Evolutionary conservation across 768 basidiomycete genomes (phyloP), one percentile per base, ranked within the genome.

Genomic region (Termitomyces heimii): DNA sequence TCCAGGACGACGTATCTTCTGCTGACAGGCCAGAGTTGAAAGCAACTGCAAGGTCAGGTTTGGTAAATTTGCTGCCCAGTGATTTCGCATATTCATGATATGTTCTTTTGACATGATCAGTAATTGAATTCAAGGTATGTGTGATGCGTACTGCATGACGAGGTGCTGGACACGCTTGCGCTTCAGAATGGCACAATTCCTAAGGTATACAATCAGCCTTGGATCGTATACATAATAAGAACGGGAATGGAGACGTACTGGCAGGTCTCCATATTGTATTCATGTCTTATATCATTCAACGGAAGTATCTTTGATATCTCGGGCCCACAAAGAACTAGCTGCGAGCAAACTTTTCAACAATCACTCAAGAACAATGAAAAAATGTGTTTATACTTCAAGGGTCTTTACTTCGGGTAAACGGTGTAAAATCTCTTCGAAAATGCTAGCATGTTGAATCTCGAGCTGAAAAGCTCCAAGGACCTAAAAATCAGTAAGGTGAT

Each of bases 391-490:
- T 55, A 71, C 73, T 60, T 67, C 66, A 28, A 74, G 57, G 0
- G 48, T 62, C 29, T 71, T 67, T 10, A 73, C 65, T 32, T 57
- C 54, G 4, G 72, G 73, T 18, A 71, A 58, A 31, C 72, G 66
- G 54, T 74, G 72, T 8, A 74, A 49, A n/a, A 73, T 68, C 50
- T 73, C 72, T 54, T 74, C 73, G 53, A 74, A 73, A 0, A 66
- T 52, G 18, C 57, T 43, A 3, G 59, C 59, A 47, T 60, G 43
- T 34, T 49, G 20, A 14, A 68, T 29, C 43, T 73, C 71, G 14
- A 59, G 58, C 13, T 66, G 35, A 20, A 60, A 56, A 8, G 71
- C 66, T 0, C 72, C 72, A 8, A 73, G 53, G 2, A 73, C 54
- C 71, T 73, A 29, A 18, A 10, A n/a, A 47, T 31, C n/a, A n/a